Conservation (phyloP, 331 rosid species). For the Pyrus hybrid region DNA sequence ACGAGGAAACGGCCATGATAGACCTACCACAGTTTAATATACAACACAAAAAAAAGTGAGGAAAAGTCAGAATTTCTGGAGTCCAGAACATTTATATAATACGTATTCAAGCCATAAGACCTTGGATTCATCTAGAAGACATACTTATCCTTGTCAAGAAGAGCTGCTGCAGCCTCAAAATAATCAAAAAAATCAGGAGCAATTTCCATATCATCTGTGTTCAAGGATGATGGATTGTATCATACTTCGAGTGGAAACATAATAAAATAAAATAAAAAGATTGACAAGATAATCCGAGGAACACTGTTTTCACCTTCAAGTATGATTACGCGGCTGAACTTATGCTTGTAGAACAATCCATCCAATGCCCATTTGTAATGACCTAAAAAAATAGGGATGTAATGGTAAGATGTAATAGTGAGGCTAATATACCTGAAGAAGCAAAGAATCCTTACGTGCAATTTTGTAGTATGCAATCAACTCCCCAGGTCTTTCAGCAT, state of each 20-base stretch:
- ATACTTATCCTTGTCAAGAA: slow-evolving; percentile 91
- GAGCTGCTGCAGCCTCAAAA: slow-evolving; percentile 74
- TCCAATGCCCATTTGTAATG: slow-evolving; percentile 99
- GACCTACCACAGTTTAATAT: slow-evolving; percentile 40
- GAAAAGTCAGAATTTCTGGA: background rate
- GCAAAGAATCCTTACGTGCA: slow-evolving; percentile 49
- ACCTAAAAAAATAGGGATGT: slow-evolving; percentile 26
- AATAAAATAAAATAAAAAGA: background rate
- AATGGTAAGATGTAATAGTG: background rate
- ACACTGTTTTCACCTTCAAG: slow-evolving; percentile 69
- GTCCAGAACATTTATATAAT: background rate
- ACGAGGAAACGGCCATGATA: slow-evolving; percentile 92
- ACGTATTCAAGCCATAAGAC: background rate
- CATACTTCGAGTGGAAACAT: background rate
- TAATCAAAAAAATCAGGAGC: slow-evolving; percentile 94
- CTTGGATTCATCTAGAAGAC: slow-evolving; percentile 20
- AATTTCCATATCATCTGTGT: slow-evolving; percentile 96
- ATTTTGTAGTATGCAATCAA: slow-evolving; percentile 89
- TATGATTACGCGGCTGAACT: slow-evolving; percentile 73
- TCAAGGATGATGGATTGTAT: slow-evolving; percentile 11
- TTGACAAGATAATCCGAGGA: background rate
- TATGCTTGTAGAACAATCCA: slow-evolving; percentile 73
- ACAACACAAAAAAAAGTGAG: slow-evolving; percentile 13
- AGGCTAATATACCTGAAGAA: background rate
- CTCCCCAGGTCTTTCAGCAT: slow-evolving; percentile 81